Evolutionary conservation across 2,329 filamentous ascomycete genomes (phyloP), one percentile per base, ranked within the genome.

Genomic region (Cladophialophora immunda): DNA sequence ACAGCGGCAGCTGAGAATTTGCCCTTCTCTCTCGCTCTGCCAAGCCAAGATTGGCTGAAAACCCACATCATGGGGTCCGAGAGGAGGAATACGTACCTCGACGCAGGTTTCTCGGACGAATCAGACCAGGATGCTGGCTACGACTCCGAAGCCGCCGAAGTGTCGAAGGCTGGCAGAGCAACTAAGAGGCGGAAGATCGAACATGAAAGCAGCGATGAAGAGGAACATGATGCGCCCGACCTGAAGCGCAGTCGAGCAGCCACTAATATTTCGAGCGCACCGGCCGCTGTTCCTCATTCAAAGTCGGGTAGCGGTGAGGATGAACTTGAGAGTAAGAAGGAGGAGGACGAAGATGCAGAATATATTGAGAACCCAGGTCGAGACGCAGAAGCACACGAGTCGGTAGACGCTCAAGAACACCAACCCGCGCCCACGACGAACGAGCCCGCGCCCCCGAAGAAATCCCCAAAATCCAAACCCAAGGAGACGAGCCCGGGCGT

Each of bases 361-460:
- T 27, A 30, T 15, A 11, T 32, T n/a, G 22, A 30, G 30, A 15
- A 55, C 6, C 11, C 15, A 34, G 45, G 17, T 9, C 67, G 52
- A 19, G n/a, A 3, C 11, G 17, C 8, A 50, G 45, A 50, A 50
- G 45, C 8, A 13, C 22, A 65, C 87, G 73, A 87, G 81, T 76
- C 89, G 90, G 58, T 81, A 75, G 73, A 90, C 87, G 62, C 87
- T 81, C 61, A 89, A 54, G 58, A 53, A 36, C n/a, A 17, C 19
- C 15, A 56, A 58, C 25, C 27, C 8, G 29, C 19, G 22, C 25
- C 45, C 45, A 15, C 13, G 17, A 50, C 45, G 11, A 11, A 19
- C 45, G 45, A 15, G 22, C 45, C 19, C 11, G 4, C 45, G 13
- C 19, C 29, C 32, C 25, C 32, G 47, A 61, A 45, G 45, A 45